phyloP scores from a whole-genome alignment of 805 yeast genomes.

The Starmerella kuoi region DNA sequence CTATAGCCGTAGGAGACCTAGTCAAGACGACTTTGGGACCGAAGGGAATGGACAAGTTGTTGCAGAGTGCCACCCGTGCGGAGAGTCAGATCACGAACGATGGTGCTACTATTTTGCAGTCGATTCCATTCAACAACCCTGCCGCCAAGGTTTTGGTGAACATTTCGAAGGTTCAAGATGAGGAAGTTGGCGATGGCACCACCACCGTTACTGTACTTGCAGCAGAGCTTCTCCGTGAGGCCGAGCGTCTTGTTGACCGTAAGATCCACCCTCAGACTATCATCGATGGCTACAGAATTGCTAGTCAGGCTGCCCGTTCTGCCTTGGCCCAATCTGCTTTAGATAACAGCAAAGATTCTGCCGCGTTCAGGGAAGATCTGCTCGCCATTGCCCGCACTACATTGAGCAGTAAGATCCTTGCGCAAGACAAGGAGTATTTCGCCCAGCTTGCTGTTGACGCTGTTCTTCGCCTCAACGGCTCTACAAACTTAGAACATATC shows the following conservation, averaged over 20 bases:
- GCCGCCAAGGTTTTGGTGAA: constrained; percentile 95
- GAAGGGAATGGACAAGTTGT: constrained; percentile 94
- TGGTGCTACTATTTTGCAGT: constrained; percentile 91
- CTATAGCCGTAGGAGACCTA: constrained; percentile 96
- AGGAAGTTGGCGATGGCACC: constrained; percentile 98
- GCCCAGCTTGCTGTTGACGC: constrained; percentile 90
- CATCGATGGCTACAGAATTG: constrained; percentile 88
- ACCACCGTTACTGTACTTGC: constrained; percentile 90
- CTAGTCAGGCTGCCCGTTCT: constrained; percentile 66
- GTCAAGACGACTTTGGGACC: constrained; percentile 94
- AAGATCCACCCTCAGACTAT: constrained; percentile 97
- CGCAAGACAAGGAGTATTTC: constrained; percentile 89
- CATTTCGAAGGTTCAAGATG: constrained; percentile 90
- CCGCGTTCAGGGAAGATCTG: constrained; percentile 60
- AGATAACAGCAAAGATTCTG: constrained; percentile 50
- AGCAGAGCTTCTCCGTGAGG: constrained; percentile 89
- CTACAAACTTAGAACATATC: constrained; percentile 79
- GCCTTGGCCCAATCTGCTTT: constrained; percentile 71
- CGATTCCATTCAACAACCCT: constrained; percentile 92
- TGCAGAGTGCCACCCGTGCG: constrained; percentile 67
- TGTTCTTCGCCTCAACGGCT: constrained; percentile 71
- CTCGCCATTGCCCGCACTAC: constrained; percentile 86
- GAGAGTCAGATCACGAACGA: constrained; percentile 82
- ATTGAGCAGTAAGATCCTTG: constrained; percentile 77
- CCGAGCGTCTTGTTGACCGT: constrained; percentile 80